Percentiles rank a stretch among this genome's conserved stretches.
Evolutionary conservation across 148 eudicot species (phyloP).

Genomic region (Cornus controversa): DNA sequence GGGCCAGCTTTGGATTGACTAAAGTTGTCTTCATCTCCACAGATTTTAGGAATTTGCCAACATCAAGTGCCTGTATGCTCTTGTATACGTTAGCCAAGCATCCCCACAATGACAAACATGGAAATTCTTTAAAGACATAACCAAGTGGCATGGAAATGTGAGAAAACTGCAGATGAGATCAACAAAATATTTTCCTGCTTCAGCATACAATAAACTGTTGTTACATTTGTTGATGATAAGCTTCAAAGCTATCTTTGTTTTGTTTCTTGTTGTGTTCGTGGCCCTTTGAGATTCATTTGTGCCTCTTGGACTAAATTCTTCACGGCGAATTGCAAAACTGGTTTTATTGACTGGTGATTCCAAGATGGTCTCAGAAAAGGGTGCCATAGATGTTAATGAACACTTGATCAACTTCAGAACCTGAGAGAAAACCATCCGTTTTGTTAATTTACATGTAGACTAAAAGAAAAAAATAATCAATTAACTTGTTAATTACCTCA

Average conservation of each 20-base stretch:
- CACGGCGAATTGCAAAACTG: no score
- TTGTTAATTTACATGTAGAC: no score
- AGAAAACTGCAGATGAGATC: neutral
- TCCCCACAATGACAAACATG: neutral
- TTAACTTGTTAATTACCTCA: neutral
- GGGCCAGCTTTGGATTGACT: neutral
- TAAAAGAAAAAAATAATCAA: neutral
- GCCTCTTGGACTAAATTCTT: no score
- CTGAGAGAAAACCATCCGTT: no score
- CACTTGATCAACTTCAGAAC: no score
- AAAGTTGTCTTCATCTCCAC: neutral
- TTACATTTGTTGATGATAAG: neutral
- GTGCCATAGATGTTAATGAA: neutral
- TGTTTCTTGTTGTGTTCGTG: no score
- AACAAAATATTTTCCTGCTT: neutral
- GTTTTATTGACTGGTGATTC: neutral
- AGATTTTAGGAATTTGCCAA: neutral
- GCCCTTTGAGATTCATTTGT: no score
- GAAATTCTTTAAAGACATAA: neutral
- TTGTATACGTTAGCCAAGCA: neutral
- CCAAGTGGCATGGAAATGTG: conserved; percentile 10
- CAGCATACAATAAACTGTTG: conserved; percentile 6
- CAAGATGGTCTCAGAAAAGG: neutral
- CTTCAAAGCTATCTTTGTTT: no score
- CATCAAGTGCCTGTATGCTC: neutral